Conservation (phyloP, 805 yeast genomes). For the Candida ascalaphidarum region DNA sequence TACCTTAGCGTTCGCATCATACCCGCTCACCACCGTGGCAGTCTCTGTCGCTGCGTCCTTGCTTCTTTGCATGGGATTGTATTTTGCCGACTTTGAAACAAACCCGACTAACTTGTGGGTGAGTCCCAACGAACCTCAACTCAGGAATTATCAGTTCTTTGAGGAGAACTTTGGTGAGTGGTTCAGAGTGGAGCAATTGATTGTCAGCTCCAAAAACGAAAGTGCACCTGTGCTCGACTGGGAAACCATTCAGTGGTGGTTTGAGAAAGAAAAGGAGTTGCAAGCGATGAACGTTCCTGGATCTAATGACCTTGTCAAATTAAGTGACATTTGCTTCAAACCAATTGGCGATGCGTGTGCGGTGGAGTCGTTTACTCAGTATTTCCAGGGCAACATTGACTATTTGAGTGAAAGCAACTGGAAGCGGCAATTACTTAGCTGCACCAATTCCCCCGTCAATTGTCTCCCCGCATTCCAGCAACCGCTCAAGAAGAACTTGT, state of each 20-base stretch:
- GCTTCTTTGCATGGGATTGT: slow-evolving; percentile 44
- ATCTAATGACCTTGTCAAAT: slow-evolving; percentile 15
- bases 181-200: slow-evolving; percentile 80
- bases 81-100: slow-evolving; percentile 53
- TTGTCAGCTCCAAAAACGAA: slow-evolving; percentile 51
- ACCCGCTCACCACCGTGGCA: slow-evolving; percentile 36
- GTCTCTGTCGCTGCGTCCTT: slow-evolving; percentile 23
- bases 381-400: slow-evolving; percentile 58
- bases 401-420: slow-evolving; percentile 46
- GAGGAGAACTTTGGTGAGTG: slow-evolving; percentile 87
- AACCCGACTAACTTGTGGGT: slow-evolving; percentile 90
- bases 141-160: slow-evolving; percentile 55
- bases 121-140: slow-evolving; percentile 64
- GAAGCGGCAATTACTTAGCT: slow-evolving; percentile 43
- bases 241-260: slow-evolving; percentile 81
- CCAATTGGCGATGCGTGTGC: slow-evolving; percentile 78
- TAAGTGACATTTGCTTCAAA: slow-evolving; percentile 71
- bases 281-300: slow-evolving; percentile 18
- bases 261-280: slow-evolving; percentile 55
- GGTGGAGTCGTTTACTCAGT: slow-evolving; percentile 82
- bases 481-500: slow-evolving; percentile 64
- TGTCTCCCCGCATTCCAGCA: slow-evolving; percentile 90
- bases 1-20: slow-evolving; percentile 26
- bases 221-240: slow-evolving; percentile 53
- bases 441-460: slow-evolving; percentile 76